Evolutionary conservation across 1,139 yeast genomes (phyloP), one percentile per base, ranked within the genome.

Genomic region (Trichomonascaceae sp.): DNA sequence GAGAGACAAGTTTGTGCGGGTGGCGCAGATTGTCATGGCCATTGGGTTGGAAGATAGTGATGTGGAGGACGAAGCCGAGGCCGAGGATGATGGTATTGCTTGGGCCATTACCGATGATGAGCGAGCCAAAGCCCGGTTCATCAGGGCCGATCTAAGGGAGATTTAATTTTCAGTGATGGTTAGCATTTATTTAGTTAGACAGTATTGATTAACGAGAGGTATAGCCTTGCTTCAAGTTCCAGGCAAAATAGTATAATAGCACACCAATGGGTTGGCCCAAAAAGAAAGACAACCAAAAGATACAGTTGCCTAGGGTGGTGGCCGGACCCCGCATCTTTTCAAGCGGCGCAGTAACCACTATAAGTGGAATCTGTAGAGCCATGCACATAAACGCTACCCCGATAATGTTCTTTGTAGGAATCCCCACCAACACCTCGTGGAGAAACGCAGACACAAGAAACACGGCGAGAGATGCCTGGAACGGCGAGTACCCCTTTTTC

Each of bases 31-130:
- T 31, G 79, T 84, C 6, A 69, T 82, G 62, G 62, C 84, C 31
- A 64, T 85, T 27, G 92, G 94, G 2, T 68, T 84, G 62, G 95
- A 84, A 45, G 89, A 80, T 40, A 89, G 77, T 35, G 93, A 80
- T 6, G 70, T 65, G 16, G 37, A 34, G 16, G 15, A 13, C 11
- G 95, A 84, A 45, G 89, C 80, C 40, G 92, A 78, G 35, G 93
- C 80, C 9, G 70, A 65, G 16, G 69, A 63, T 22, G 66, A 58
- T 71, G 76, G 74, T 5, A 71, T 79, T 34, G 74, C 76, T 39
- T 85, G 95, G 95, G 76, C 78, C 1, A 60, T 85, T 43, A 75
- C 82, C 13, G 84, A 85, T 4, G 71, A 68, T 27, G 96, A 87
- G 47, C 66, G 93, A 43, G 66, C 64, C 33, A 65, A 61, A 47